Evolutionary conservation across 2,329 filamentous ascomycete genomes (phyloP).

Genomic region (Colletotrichum liaoningense): DNA sequence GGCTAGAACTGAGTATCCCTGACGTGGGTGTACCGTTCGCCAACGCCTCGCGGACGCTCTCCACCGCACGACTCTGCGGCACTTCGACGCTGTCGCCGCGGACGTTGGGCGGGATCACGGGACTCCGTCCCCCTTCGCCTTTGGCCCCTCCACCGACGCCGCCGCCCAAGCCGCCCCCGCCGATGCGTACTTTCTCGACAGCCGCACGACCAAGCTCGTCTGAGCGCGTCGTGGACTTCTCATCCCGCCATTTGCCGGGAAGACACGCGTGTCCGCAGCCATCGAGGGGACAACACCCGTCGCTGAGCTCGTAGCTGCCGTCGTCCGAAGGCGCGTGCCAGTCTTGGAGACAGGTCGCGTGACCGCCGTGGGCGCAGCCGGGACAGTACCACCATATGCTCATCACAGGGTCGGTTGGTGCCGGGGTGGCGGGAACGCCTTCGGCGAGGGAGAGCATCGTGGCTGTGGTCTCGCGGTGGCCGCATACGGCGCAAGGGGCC

Average conservation of each 20-base stretch:
- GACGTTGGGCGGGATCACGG: slow-evolving; percentile 41
- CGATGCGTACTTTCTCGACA: slow-evolving; percentile 52
- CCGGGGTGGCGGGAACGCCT: neutral
- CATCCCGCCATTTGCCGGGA: slow-evolving; percentile 65
- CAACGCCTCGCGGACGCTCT: slow-evolving; percentile 67
- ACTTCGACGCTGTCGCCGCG: slow-evolving; percentile 65
- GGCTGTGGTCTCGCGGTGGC: slow-evolving; percentile 60
- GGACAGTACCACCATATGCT: slow-evolving; percentile 73
- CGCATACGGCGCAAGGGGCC: slow-evolving; percentile 70
- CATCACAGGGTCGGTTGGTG: slow-evolving; percentile 43
- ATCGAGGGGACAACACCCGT: slow-evolving; percentile 73
- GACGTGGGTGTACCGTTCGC: slow-evolving; percentile 41
- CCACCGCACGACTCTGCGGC: slow-evolving; percentile 69
- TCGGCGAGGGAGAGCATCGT: slow-evolving; percentile 43
- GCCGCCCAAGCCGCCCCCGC: slow-evolving; percentile 33
- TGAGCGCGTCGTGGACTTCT: slow-evolving; percentile 55
- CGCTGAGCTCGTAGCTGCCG: slow-evolving; percentile 48
- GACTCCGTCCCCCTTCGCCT: slow-evolving; percentile 38
- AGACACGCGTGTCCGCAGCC: slow-evolving; percentile 74
- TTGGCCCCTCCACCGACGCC: slow-evolving; percentile 39
- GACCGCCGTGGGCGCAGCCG: slow-evolving; percentile 72
- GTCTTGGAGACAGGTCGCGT: slow-evolving; percentile 67
- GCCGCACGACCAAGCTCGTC: slow-evolving; percentile 65
- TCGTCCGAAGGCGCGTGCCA: slow-evolving; percentile 63
- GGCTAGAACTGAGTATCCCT: slow-evolving; percentile 62